A percentile compares a stretch with the other conserved stretches of the same genome.
These are phyloP conservation scores for Austroboletus rostrupii DNA, from an alignment of 1,284 basidiomycete genomes.

Conservation along the genomic window DNA sequence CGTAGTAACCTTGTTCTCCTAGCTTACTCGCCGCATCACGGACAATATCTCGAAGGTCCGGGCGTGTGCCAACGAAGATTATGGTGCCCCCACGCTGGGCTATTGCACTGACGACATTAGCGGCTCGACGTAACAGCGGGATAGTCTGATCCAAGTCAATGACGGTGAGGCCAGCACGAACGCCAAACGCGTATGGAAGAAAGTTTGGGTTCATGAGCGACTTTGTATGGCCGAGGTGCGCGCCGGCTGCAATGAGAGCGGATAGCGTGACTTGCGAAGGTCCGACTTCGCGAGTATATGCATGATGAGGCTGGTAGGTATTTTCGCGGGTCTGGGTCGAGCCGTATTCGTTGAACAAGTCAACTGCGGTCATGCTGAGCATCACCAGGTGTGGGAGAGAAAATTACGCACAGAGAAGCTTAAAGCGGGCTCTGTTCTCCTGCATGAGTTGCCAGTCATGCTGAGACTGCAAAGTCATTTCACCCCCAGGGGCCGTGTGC, in stretches of 20 bases:
- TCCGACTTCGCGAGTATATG: slow-evolving; percentile 60
- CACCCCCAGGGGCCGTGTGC: slow-evolving; percentile 31
- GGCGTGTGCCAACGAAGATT: slow-evolving; percentile 86
- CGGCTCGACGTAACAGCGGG: slow-evolving; percentile 86
- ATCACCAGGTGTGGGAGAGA: slow-evolving; percentile 8
- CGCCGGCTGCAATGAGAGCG: slow-evolving; percentile 87
- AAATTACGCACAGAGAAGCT: slow-evolving; percentile 42
- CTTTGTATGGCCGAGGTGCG: slow-evolving; percentile 89
- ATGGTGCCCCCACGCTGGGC: slow-evolving; percentile 82
- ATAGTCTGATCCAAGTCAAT: slow-evolving; percentile 96
- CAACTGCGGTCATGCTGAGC: slow-evolving; percentile 42
- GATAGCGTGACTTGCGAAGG: slow-evolving; percentile 76
- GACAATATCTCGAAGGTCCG: slow-evolving; percentile 74
- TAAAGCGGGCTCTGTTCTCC: slow-evolving; percentile 49
- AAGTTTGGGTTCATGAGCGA: slow-evolving; percentile 85
- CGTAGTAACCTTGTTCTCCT: slow-evolving; percentile 74
- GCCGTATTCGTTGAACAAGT: slow-evolving; percentile 67
- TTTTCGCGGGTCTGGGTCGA: slow-evolving; percentile 73
- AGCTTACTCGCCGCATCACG: slow-evolving; percentile 79
- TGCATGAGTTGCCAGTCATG: slow-evolving; percentile 67
- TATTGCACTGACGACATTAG: slow-evolving; percentile 81
- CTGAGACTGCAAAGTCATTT: slow-evolving; percentile 40
- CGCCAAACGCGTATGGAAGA: slow-evolving; percentile 92
- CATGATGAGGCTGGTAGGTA: slow-evolving; percentile 72
- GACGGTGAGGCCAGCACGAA: slow-evolving; percentile 84